Evolutionary conservation across 352 stramenopile species (phyloP).

Genomic region (Globisporangium cylindrosporum): DNA sequence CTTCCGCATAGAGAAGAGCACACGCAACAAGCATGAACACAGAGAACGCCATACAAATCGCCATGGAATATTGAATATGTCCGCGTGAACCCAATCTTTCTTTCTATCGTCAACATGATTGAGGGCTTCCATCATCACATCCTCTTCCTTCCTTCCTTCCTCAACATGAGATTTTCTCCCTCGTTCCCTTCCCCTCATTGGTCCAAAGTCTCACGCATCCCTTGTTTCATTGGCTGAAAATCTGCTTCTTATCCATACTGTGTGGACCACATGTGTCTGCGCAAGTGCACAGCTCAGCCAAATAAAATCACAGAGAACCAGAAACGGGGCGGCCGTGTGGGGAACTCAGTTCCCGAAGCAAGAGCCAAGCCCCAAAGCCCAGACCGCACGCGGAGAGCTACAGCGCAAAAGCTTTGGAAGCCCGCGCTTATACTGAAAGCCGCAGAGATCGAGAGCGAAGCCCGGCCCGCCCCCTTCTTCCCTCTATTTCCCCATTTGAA

Average conservation of each 20-base stretch:
- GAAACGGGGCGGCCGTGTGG: constrained; percentile 8
- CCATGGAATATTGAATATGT: background rate
- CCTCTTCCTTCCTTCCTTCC: background rate
- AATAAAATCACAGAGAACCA: constrained; percentile 6
- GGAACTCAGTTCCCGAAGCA: constrained; percentile 11
- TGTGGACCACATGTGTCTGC: background rate
- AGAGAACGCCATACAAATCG: background rate
- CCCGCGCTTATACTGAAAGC: background rate
- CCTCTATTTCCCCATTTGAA: background rate
- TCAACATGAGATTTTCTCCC: background rate
- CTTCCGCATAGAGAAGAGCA: background rate
- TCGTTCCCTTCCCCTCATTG: background rate
- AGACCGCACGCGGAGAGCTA: background rate
- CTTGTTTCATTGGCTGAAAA: constrained; percentile 1
- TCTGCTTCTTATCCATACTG: constrained; percentile 4
- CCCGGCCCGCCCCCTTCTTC: background rate
- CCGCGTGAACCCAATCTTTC: background rate
- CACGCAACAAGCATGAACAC: background rate
- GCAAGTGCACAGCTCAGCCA: background rate
- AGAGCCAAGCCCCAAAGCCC: background rate
- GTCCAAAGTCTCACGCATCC: background rate
- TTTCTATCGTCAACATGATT: background rate
- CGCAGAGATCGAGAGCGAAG: background rate
- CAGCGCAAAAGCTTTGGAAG: background rate
- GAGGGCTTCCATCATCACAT: background rate